Evolutionary conservation across 2,329 filamentous ascomycete genomes (phyloP), one percentile per base, ranked within the genome.

Genomic region (Colletotrichum costaricense): DNA sequence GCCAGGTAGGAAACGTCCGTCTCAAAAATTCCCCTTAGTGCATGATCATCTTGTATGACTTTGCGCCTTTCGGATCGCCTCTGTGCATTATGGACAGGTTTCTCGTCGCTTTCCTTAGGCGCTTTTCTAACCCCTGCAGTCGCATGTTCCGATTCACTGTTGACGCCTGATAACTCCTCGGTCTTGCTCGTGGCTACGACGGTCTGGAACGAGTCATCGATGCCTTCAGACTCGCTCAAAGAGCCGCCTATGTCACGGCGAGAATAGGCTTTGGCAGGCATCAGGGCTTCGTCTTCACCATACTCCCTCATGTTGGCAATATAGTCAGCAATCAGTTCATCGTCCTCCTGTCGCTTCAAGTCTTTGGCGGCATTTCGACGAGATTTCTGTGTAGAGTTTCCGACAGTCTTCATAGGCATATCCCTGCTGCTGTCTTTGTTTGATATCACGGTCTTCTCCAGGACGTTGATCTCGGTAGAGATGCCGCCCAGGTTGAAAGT

Each of bases 241-340:
- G 67, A 57, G 16, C 77, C 79, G 26, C 78, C 78, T 6, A 79
- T 69, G 59, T 81, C 78, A 14, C 78, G 78, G 11, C 67, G 69
- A 22, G 77, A 77, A 16, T 92, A 89, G 79, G 90, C 88, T 77
- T 92, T 88, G 79, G 91, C 92, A 64, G 88, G 84, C 35, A 93
- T 80, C 28, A 92, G 82, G 52, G 92, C 91, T 74, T 94, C 91
- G 9, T 89, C 87, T 76, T 84, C 82, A 30, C 84, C 85, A 60
- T 87, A 86, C 1, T 86, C 86, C 22, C 82, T 82, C 77, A 94
- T 86, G 74, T 95, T 94, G 56, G 89, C 87, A 78, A 94, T 92
- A 77, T 95, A 95, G 78, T 95, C 93, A 1, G 89, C 88, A 76
- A 92, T 82, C 55, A 91, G 84, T 1, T 86, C 88, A 52, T 91